These are phyloP conservation scores for Fusarium poae DNA, from an alignment of 2,329 filamentous ascomycete species.

Conservation along the genomic window DNA sequence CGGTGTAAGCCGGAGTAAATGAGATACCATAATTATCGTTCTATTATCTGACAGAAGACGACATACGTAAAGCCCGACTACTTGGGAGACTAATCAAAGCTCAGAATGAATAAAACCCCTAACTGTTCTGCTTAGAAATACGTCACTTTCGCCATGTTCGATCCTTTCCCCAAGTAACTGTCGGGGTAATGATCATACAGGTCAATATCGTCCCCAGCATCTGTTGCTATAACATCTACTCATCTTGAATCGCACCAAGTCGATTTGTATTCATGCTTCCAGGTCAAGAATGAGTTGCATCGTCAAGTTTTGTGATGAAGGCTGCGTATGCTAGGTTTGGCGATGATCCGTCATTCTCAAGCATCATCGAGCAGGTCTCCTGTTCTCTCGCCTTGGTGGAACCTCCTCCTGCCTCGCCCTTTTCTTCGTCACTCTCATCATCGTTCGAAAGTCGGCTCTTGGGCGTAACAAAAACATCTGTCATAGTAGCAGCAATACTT, in stretches of 20 bases:
- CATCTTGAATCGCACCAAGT: background rate
- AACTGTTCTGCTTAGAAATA: conserved; percentile 1
- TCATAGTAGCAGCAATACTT: conserved; percentile 35
- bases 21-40: background rate
- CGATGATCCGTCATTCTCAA: background rate
- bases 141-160: background rate
- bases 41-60: conserved; percentile 3
- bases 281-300: background rate
- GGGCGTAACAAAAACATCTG: conserved; percentile 44
- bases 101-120: conserved; percentile 15
- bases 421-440: background rate
- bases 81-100: conserved; percentile 3
- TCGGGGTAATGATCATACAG: background rate
- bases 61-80: conserved; percentile 12
- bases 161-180: background rate
- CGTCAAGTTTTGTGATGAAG: background rate
- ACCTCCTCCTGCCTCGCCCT: background rate
- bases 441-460: conserved; percentile 36
- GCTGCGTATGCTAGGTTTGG: background rate
- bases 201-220: background rate
- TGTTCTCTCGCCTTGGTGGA: conserved; percentile 1
- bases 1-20: conserved; percentile 4
- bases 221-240: background rate
- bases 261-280: background rate
- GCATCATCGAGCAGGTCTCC: background rate